Percentiles rank a stretch among this genome's conserved stretches.
These are phyloP conservation scores for Cercophora newfieldiana DNA, from an alignment of 495 filamentous ascomycete genomes.

Conservation along the genomic window DNA sequence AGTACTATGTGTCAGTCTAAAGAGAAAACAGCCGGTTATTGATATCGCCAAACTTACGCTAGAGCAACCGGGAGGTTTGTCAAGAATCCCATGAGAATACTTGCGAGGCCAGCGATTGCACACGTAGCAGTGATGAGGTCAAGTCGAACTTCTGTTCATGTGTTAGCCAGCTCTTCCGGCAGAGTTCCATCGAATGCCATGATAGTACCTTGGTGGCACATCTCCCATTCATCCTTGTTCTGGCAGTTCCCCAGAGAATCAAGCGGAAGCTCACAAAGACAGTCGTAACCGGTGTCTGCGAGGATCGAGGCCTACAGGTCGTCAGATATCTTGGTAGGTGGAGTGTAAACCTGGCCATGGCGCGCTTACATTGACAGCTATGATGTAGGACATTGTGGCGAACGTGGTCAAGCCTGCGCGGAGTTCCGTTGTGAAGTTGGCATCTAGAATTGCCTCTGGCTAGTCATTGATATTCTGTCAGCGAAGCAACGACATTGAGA, in stretches of 20 bases:
- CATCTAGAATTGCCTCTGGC: constrained; percentile 56
- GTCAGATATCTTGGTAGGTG: not conserved
- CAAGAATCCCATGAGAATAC: constrained; percentile 51
- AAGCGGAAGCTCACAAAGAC: constrained; percentile 56
- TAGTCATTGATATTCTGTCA: constrained; percentile 33
- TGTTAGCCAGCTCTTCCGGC: constrained; percentile 3
- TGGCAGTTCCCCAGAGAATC: constrained; percentile 24
- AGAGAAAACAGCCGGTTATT: not conserved
- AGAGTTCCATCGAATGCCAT: not conserved
- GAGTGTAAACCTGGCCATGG: not conserved
- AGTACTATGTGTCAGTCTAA: constrained; percentile 23
- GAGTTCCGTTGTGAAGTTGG: constrained; percentile 72
- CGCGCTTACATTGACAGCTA: constrained; percentile 54
- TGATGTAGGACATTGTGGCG: constrained; percentile 83
- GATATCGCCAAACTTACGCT: constrained; percentile 49
- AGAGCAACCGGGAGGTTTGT: constrained; percentile 57
- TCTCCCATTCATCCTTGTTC: constrained; percentile 58
- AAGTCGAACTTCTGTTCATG: constrained; percentile 57
- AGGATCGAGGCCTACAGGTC: constrained; percentile 50
- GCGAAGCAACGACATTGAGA: not conserved
- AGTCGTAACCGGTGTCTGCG: constrained; percentile 66
- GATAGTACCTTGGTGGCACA: constrained; percentile 28
- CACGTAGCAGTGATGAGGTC: constrained; percentile 80
- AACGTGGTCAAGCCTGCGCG: constrained; percentile 82
- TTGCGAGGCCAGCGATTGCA: constrained; percentile 60